phyloP scores from a whole-genome alignment of 1,284 basidiomycete genomes.

The Ceratobasidium sp. region DNA sequence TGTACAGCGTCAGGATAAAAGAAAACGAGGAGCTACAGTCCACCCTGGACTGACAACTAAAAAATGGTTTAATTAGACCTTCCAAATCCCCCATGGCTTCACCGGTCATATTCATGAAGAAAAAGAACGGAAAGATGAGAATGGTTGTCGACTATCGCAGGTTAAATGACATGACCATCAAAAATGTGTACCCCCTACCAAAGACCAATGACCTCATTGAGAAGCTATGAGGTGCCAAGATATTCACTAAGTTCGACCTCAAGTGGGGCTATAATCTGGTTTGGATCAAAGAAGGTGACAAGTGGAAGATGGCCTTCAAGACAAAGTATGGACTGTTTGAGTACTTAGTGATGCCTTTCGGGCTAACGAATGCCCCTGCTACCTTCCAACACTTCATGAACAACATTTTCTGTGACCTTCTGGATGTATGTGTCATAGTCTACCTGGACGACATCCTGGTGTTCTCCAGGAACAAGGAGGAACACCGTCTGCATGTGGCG shows the following conservation, averaged over 20 bases:
- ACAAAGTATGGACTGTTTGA: conserved; percentile 31
- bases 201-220: conserved; percentile 51
- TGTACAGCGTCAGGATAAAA: not conserved
- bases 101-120: conserved; percentile 61
- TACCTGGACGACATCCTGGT: conserved; percentile 57
- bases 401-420: conserved; percentile 26
- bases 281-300: conserved; percentile 35
- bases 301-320: conserved; percentile 45
- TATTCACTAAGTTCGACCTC: conserved; percentile 40
- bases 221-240: not conserved
- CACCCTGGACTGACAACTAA: conserved; percentile 33
- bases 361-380: conserved; percentile 30
- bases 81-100: conserved; percentile 56
- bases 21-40: conserved; percentile 11
- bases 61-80: conserved; percentile 51
- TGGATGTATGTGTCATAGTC: conserved; percentile 46
- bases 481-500: conserved; percentile 51
- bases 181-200: conserved; percentile 33
- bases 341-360: conserved; percentile 38
- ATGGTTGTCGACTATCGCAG: conserved; percentile 60
- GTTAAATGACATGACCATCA: conserved; percentile 49
- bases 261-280: conserved; percentile 46
- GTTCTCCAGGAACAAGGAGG: conserved; percentile 58
- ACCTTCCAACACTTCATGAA: conserved; percentile 30
- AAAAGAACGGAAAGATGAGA: conserved; percentile 59